phyloP scores from a whole-genome alignment of 2,329 filamentous ascomycete species.

The Saccharata proteae region DNA sequence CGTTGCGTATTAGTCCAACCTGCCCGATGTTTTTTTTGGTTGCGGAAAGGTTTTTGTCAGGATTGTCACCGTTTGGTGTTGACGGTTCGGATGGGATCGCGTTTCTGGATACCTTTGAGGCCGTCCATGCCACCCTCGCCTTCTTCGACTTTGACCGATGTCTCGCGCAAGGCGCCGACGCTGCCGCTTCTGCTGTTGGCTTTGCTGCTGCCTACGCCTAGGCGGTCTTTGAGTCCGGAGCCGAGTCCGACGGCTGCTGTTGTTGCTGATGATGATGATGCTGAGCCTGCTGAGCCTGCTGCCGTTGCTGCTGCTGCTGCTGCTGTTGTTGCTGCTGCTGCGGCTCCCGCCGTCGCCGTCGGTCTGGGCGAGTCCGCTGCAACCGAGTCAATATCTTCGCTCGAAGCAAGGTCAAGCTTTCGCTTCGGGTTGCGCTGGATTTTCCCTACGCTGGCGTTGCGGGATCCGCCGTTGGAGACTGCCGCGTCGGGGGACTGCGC shows the following conservation, averaged over 20 bases:
- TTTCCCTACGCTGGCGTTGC: slow-evolving; percentile 24
- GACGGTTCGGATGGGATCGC: not conserved
- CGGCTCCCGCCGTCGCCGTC: slow-evolving; percentile 3
- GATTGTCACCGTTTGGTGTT: too few relatives aligned
- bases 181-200: slow-evolving; percentile 28
- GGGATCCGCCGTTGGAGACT: slow-evolving; percentile 30
- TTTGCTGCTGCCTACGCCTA: slow-evolving; percentile 21
- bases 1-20: slow-evolving; percentile 9
- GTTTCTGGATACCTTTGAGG: slow-evolving; percentile 35
- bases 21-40: slow-evolving; percentile 10
- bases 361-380: slow-evolving; percentile 22
- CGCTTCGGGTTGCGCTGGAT: slow-evolving; percentile 24
- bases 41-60: too few relatives aligned
- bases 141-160: slow-evolving; percentile 40
- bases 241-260: too few relatives aligned
- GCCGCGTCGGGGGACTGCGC: slow-evolving; percentile 6
- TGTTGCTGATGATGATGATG: too few relatives aligned
- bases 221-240: slow-evolving; percentile 10
- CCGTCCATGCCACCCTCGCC: slow-evolving; percentile 30
- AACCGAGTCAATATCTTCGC: slow-evolving; percentile 26
- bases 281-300: too few relatives aligned
- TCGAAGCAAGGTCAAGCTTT: slow-evolving; percentile 22
- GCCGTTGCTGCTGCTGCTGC: too few relatives aligned
- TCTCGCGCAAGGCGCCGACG: slow-evolving; percentile 33
- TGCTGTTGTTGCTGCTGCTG: too few relatives aligned